A percentile compares a stretch with the other conserved stretches of the same genome.
Conservation (phyloP, 2,329 filamentous ascomycete species). For the Colletotrichum gloeosporioides region DNA sequence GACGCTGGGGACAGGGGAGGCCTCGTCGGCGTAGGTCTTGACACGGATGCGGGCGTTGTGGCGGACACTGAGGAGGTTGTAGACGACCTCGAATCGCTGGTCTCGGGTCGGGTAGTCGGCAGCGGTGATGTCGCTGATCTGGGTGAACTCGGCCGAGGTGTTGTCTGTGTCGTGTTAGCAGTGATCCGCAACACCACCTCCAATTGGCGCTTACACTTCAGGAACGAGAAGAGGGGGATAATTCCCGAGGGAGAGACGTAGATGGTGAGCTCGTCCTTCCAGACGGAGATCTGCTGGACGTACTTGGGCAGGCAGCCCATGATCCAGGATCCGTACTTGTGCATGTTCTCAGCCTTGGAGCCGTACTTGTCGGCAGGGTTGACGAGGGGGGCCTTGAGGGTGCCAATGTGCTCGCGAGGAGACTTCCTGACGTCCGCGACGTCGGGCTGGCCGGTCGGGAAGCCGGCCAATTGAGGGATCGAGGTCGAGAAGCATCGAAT, state of each 20-base stretch:
- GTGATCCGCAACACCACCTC: neutral
- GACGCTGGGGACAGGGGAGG: slow-evolving; percentile 88
- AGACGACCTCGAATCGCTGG: slow-evolving; percentile 96
- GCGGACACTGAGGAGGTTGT: slow-evolving; percentile 94
- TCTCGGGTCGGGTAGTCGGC: slow-evolving; percentile 96
- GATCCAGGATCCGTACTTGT: slow-evolving; percentile 95
- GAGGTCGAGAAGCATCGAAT: slow-evolving; percentile 25
- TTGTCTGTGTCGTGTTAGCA: slow-evolving; percentile 65
- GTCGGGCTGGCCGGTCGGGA: slow-evolving; percentile 46
- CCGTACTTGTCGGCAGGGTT: slow-evolving; percentile 94
- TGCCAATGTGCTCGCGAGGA: slow-evolving; percentile 58
- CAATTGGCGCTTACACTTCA: slow-evolving; percentile 67
- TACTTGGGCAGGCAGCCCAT: slow-evolving; percentile 98
- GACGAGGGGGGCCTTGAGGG: slow-evolving; percentile 77
- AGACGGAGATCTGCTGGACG: slow-evolving; percentile 98
- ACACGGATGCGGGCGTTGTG: slow-evolving; percentile 97
- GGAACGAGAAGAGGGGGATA: slow-evolving; percentile 89
- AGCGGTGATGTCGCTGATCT: slow-evolving; percentile 89
- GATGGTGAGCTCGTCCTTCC: slow-evolving; percentile 98
- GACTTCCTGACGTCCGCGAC: slow-evolving; percentile 72
- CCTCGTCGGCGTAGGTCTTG: slow-evolving; percentile 98
- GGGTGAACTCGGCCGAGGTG: slow-evolving; percentile 95
- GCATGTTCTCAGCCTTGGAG: slow-evolving; percentile 84
- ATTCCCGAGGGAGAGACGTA: slow-evolving; percentile 89
- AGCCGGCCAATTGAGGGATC: slow-evolving; percentile 24